Evolutionary conservation across 495 filamentous ascomycete species (phyloP), one percentile per base, ranked within the genome.

Genomic region (Penicillium angulare): DNA sequence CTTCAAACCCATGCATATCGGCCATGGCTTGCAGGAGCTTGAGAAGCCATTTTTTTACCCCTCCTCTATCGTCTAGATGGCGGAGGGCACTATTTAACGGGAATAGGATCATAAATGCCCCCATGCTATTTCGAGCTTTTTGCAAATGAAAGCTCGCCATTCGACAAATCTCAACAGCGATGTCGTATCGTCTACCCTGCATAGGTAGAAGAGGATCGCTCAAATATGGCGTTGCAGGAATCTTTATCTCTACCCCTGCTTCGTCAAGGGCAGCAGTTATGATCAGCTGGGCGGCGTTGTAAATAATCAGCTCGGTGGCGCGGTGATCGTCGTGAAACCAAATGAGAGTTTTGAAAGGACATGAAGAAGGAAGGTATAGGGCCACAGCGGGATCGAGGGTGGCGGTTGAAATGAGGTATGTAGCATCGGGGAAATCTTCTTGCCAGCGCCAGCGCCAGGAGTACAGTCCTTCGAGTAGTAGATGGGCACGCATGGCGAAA

Each of bases 171-270:
- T 61, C 58, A 17, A 54, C 39, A 0, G 54, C 54, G 6, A 55
- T 35, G 15, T 61, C 58, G 18, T 52, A 43, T 41, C 54, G 49
- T 7, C 18, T 51, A 3, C 58, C 58, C 31, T 61, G 27, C 50
- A 52, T 57, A 6, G 58, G 58, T 3, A 61, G 33, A 8, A 61
- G 54, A n/a, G 58, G 58, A 21, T 55, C n/a, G n/a, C n/a, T n/a
- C n/a, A n/a, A n/a, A n/a, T n/a, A n/a, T n/a, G n/a, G n/a, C n/a
- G n/a, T n/a, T 53, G 16, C 12, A 17, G 36, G 5, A 3, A 16
- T n/a, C 16, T 52, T 46, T 5, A 38, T 29, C n/a, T 27, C 13
- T 10, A 60, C 17, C 24, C 50, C 50, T 5, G 36, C 31, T 3
- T 24, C 24, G 10, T 57, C 36, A 16, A 56, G 50, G 3, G 32